phyloP scores from a whole-genome alignment of 2,329 filamentous ascomycete genomes.

The Diaporthe sp. region DNA sequence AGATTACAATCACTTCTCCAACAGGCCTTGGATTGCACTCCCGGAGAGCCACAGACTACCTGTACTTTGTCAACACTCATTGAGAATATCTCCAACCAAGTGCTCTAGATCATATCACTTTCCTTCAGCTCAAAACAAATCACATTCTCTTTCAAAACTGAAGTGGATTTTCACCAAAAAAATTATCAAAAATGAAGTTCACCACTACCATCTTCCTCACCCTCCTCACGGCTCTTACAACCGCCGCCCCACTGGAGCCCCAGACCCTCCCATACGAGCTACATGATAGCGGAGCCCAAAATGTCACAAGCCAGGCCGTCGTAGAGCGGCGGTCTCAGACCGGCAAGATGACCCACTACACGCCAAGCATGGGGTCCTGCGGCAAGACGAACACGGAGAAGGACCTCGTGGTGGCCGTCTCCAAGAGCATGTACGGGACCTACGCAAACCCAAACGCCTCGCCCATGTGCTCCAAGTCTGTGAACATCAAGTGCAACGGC shows the following conservation, averaged over 20 bases:
- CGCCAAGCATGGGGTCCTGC: constrained; percentile 28
- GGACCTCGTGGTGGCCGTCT: constrained; percentile 35
- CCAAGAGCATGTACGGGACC: constrained; percentile 25
- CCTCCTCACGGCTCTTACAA: constrained; percentile 17
- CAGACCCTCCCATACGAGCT: background rate
- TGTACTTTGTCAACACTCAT: background rate
- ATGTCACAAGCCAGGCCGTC: background rate
- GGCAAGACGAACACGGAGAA: constrained; percentile 22
- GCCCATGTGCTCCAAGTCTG: constrained; percentile 26
- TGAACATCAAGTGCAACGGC: constrained; percentile 28
- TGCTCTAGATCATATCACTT: background rate
- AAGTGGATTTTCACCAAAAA: background rate
- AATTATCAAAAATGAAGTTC: constrained; percentile 16
- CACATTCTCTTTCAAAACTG: background rate
- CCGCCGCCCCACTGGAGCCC: constrained; percentile 10
- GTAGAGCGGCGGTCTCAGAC: constrained; percentile 2
- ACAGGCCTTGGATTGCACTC: constrained; percentile 14
- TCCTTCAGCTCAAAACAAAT: background rate
- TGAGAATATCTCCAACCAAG: background rate
- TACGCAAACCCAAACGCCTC: constrained; percentile 36
- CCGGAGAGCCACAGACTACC: background rate
- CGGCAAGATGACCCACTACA: constrained; percentile 39
- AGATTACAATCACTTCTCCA: background rate
- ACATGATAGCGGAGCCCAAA: background rate
- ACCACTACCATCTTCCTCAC: constrained; percentile 14